Conservation (phyloP, 2,329 filamentous ascomycete genomes). For the Arthrobotrys pseudoclavata region DNA sequence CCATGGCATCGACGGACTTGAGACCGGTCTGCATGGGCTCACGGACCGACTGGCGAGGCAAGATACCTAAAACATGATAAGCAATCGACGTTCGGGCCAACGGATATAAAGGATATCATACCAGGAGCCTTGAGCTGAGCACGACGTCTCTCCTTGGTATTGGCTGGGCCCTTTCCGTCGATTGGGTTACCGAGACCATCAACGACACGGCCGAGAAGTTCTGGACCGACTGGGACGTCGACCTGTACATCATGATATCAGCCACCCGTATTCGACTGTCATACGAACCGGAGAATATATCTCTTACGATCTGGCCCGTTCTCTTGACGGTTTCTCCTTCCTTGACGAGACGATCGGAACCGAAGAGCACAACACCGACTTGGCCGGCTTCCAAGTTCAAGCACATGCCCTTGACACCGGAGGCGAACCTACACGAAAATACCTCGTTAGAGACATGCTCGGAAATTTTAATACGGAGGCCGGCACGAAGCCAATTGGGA, state of each 20-base stretch:
- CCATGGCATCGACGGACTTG: slow-evolving; percentile 99
- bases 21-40: slow-evolving; percentile 99
- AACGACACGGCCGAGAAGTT: slow-evolving; percentile 96
- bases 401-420: slow-evolving; percentile 99
- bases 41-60: slow-evolving; percentile 96
- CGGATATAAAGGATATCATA: slow-evolving; percentile 37
- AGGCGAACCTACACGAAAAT: slow-evolving; percentile 82
- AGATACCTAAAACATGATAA: slow-evolving; percentile 71
- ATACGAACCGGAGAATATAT: slow-evolving; percentile 7
- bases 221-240: slow-evolving; percentile 92
- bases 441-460: slow-evolving; percentile 48
- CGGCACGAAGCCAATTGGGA: slow-evolving; percentile 50
- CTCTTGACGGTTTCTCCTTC: slow-evolving; percentile 99
- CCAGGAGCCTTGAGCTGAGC: slow-evolving; percentile 98
- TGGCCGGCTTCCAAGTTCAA: slow-evolving; percentile 99
- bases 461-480: slow-evolving; percentile 25
- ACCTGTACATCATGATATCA: slow-evolving; percentile 72
- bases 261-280: slow-evolving; percentile 22
- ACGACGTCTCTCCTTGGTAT: slow-evolving; percentile 91
- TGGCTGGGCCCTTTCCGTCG: slow-evolving; percentile 97
- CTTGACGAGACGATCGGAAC: slow-evolving; percentile 99
- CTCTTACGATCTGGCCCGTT: slow-evolving; percentile 97
- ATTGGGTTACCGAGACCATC: slow-evolving; percentile 99
- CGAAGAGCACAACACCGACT: slow-evolving; percentile 99
- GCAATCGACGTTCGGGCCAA: slow-evolving; percentile 20